Evolutionary conservation across 2,329 filamentous ascomycete species (phyloP).

Genomic region (Catunica adiposa): DNA sequence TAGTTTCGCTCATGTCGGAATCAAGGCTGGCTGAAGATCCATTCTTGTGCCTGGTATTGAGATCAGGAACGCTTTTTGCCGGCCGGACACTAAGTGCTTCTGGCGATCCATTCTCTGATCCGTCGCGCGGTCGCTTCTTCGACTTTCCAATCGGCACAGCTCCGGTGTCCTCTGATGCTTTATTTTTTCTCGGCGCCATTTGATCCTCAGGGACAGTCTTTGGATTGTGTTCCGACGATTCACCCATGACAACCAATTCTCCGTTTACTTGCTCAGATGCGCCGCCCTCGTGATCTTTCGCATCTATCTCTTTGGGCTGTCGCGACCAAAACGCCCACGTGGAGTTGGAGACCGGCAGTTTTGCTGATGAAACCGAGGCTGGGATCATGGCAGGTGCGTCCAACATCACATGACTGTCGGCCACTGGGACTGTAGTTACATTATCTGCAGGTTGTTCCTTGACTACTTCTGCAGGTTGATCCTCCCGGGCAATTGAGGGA

Average conservation of each 20-base stretch:
- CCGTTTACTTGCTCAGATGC: slow-evolving; percentile 23
- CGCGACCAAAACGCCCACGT: slow-evolving; percentile 74
- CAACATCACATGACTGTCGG: neutral
- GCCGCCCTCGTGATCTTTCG: neutral
- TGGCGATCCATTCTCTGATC: neutral
- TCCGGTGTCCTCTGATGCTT: neutral
- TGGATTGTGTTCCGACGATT: slow-evolving; percentile 40
- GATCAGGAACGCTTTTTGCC: slow-evolving; percentile 3
- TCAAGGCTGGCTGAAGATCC: neutral
- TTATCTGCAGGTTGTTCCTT: neutral
- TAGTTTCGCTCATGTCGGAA: slow-evolving; percentile 17
- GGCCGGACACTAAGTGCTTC: slow-evolving; percentile 21
- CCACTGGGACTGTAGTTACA: neutral
- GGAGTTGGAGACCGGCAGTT: slow-evolving; percentile 32
- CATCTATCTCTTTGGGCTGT: slow-evolving; percentile 27
- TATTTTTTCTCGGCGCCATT: neutral
- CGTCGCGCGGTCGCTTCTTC: slow-evolving; percentile 5
- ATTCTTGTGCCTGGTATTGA: neutral
- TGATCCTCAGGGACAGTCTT: slow-evolving; percentile 22
- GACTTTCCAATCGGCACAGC: neutral
- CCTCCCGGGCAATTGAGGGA: neutral
- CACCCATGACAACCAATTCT: slow-evolving; percentile 39
- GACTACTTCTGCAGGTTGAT: neutral
- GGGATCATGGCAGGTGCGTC: neutral
- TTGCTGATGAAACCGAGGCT: slow-evolving; percentile 5